These are phyloP conservation scores for Phialophora chinensis DNA, from an alignment of 2,329 filamentous ascomycete genomes.

Conservation along the genomic window DNA sequence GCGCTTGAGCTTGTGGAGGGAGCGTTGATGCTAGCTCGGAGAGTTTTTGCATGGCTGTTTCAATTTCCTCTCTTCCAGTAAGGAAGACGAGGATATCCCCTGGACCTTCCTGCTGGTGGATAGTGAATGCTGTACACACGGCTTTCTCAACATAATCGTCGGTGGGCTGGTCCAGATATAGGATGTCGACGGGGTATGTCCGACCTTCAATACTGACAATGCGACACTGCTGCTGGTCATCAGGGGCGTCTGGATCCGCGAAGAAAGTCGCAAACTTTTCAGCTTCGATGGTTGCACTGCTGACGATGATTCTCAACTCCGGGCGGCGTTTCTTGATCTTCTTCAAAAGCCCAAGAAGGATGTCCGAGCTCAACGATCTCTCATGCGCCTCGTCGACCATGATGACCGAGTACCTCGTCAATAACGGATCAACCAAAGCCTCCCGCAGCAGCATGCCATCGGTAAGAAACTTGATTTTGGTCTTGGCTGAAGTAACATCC, in stretches of 20 bases:
- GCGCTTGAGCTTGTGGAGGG: conserved; percentile 61
- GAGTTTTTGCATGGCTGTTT: conserved; percentile 77
- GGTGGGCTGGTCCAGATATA: conserved; percentile 77
- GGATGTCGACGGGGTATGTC: conserved; percentile 84
- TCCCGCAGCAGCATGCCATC: conserved; percentile 91
- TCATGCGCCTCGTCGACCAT: conserved; percentile 99
- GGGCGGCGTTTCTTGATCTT: conserved; percentile 82
- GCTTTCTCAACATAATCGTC: conserved; percentile 88
- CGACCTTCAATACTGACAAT: conserved; percentile 88
- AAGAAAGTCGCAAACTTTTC: conserved; percentile 87
- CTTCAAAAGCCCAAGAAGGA: conserved; percentile 86
- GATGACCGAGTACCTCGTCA: conserved; percentile 90
- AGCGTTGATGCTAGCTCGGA: conserved; percentile 72
- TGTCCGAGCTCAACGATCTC: conserved; percentile 87
- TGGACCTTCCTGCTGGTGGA: conserved; percentile 77
- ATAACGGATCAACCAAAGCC: conserved; percentile 86
- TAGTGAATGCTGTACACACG: conserved; percentile 82
- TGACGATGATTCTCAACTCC: conserved; percentile 86
- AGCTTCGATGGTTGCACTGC: conserved; percentile 90
- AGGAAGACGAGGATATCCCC: conserved; percentile 92
- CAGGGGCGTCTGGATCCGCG: conserved; percentile 44
- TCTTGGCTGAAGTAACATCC: conserved; percentile 83
- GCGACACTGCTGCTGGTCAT: conserved; percentile 53
- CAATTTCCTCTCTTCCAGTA: conserved; percentile 92
- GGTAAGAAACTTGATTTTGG: conserved; percentile 92